Evolutionary conservation across 768 basidiomycete species (phyloP).

Genomic region (Hygrophorus russula): DNA sequence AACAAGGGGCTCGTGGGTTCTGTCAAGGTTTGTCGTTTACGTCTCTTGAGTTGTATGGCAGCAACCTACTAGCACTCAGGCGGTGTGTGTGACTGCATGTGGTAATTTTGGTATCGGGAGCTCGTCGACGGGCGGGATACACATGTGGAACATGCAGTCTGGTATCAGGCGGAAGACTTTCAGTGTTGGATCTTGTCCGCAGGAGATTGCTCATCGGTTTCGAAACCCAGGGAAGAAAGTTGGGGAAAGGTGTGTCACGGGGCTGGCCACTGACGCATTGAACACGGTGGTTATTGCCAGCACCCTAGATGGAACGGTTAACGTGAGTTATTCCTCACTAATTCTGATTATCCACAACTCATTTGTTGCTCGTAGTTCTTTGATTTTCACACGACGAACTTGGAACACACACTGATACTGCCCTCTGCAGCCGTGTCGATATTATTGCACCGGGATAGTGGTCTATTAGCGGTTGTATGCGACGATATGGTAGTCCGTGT

Average conservation of each 20-base stretch:
- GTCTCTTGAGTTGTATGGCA: neutral
- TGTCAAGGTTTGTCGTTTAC: conserved; percentile 47
- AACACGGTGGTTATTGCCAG: conserved; percentile 74
- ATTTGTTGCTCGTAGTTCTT: conserved; percentile 59
- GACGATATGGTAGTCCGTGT: conserved; percentile 82
- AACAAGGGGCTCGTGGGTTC: conserved; percentile 33
- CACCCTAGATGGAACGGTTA: conserved; percentile 82
- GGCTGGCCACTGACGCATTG: conserved; percentile 76
- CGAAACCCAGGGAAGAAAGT: conserved; percentile 26
- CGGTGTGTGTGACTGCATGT: conserved; percentile 85
- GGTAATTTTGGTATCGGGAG: conserved; percentile 91
- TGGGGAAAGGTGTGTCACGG: conserved; percentile 55
- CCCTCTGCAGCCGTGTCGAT: conserved; percentile 63
- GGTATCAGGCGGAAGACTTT: conserved; percentile 78
- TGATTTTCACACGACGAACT: conserved; percentile 80
- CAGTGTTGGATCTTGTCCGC: conserved; percentile 51
- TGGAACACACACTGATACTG: conserved; percentile 56
- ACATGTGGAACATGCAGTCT: conserved; percentile 97
- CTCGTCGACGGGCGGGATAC: conserved; percentile 67
- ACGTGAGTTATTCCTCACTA: conserved; percentile 39
- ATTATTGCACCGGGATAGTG: conserved; percentile 73
- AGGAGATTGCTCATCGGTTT: conserved; percentile 35
- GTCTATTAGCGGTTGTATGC: conserved; percentile 71
- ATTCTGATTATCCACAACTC: neutral
- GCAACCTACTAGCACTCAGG: conserved; percentile 25